These are phyloP conservation scores for Penicillium chermesinum DNA, from an alignment of 495 filamentous ascomycete species.

Conservation along the genomic window DNA sequence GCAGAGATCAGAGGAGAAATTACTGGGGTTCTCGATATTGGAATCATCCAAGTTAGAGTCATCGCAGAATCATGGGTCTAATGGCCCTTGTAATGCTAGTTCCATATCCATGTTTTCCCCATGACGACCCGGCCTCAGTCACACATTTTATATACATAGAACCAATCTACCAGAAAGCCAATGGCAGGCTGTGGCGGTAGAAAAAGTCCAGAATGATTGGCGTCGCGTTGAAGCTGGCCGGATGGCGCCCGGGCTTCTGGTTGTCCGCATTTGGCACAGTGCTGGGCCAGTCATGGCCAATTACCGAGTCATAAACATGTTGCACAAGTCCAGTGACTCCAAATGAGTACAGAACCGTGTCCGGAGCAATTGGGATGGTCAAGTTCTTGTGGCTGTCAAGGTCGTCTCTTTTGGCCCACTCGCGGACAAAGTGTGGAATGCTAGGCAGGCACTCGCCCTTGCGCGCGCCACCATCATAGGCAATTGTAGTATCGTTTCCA, in stretches of 20 bases:
- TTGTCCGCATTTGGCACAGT: conserved; percentile 2
- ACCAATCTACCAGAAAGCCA: background rate
- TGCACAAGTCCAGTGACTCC: background rate
- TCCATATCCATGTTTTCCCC: too few species aligned
- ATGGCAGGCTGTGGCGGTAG: background rate
- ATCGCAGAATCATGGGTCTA: too few species aligned
- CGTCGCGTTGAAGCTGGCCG: conserved; percentile 3
- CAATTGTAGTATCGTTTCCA: conserved; percentile 1
- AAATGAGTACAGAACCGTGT: background rate
- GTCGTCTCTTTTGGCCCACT: background rate
- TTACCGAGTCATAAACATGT: conserved; percentile 1
- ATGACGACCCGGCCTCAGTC: too few species aligned
- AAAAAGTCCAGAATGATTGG: conserved; percentile 4
- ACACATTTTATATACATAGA: too few species aligned
- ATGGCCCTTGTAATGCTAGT: too few species aligned
- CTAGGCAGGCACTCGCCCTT: conserved; percentile 1
- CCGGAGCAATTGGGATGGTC: background rate
- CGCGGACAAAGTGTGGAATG: conserved; percentile 3
- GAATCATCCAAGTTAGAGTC: too few species aligned
- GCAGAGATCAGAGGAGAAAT: too few species aligned
- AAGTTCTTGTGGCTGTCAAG: background rate
- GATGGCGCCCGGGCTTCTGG: background rate
- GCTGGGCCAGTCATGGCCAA: conserved; percentile 5
- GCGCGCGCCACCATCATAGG: background rate
- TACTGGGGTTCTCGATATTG: too few species aligned